phyloP scores from a whole-genome alignment of 768 basidiomycete species.

The Hygrocybe coccinea region DNA sequence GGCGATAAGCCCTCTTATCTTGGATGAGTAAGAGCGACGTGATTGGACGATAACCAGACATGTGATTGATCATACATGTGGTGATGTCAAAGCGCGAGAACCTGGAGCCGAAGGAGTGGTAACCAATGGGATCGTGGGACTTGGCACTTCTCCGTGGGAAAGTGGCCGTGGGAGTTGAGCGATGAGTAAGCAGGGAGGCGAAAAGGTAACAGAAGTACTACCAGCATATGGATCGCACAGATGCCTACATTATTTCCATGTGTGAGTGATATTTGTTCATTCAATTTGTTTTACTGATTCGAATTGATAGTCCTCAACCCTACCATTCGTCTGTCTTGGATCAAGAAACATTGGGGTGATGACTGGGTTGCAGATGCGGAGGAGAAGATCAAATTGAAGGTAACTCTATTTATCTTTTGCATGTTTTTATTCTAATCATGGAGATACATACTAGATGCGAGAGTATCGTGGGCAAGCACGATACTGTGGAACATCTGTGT shows the following conservation, averaged over 20 bases:
- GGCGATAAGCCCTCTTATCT: too few relatives aligned
- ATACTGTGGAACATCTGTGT: too few relatives aligned
- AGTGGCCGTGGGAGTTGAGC: too few relatives aligned
- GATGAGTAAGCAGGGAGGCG: too few relatives aligned
- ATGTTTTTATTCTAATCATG: slow-evolving; percentile 1
- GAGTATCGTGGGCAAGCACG: background rate
- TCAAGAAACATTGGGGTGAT: slow-evolving; percentile 14
- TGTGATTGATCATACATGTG: too few relatives aligned
- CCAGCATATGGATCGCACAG: slow-evolving; percentile 4
- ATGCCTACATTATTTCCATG: slow-evolving; percentile 14
- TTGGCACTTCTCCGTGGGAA: too few relatives aligned
- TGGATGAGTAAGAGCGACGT: too few relatives aligned
- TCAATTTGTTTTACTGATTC: background rate
- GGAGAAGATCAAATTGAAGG: slow-evolving; percentile 8
- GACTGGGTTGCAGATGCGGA: slow-evolving; percentile 10
- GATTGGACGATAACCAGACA: too few relatives aligned
- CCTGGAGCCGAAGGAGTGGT: too few relatives aligned
- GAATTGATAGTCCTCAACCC: slow-evolving; percentile 16
- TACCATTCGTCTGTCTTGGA: slow-evolving; percentile 14
- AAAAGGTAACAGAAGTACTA: too few relatives aligned
- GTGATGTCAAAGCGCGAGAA: too few relatives aligned
- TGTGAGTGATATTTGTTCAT: background rate
- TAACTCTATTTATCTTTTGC: slow-evolving; percentile 3
- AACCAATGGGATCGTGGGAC: too few relatives aligned
- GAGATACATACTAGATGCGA: background rate